A percentile compares a stretch with the other conserved stretches of the same genome.
These are phyloP conservation scores for Hanseniaspora guilliermondii DNA, from an alignment of 805 yeast genomes.

Conservation along the genomic window DNA sequence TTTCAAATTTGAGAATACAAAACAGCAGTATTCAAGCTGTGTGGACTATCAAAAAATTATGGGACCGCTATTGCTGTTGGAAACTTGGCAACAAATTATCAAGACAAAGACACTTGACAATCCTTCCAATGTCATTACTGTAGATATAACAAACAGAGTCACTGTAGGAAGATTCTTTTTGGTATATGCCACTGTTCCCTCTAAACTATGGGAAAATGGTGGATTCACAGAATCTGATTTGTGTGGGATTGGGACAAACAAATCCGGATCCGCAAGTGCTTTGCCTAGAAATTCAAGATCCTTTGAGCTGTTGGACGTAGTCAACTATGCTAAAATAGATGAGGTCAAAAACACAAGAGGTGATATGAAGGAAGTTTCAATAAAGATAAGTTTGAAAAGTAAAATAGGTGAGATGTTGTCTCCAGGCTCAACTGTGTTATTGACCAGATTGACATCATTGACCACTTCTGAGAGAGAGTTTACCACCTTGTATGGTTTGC, in stretches of 20 bases:
- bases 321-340: conserved; percentile 54
- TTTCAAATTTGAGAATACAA: conserved; percentile 34
- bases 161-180: conserved; percentile 81
- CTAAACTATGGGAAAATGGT: conserved; percentile 37
- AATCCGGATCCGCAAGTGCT: conserved; percentile 27
- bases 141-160: conserved; percentile 66
- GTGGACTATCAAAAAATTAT: conserved; percentile 57
- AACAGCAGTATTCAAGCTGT: conserved; percentile 43
- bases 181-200: conserved; percentile 60
- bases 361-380: conserved; percentile 61
- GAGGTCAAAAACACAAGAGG: conserved; percentile 54
- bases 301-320: not conserved
- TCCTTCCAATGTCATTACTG: conserved; percentile 42
- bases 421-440: conserved; percentile 52
- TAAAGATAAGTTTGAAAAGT: conserved; percentile 44
- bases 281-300: conserved; percentile 38
- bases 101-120: conserved; percentile 53
- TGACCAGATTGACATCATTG: conserved; percentile 72
- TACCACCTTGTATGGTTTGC: conserved; percentile 68
- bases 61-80: conserved; percentile 72
- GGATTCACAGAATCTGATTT: conserved; percentile 66
- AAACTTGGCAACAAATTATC: conserved; percentile 86
- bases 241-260: conserved; percentile 30
- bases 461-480: conserved; percentile 88
- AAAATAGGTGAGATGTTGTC: conserved; percentile 41